Conservation (phyloP, 2,329 filamentous ascomycete species). For the Chrysoporthe deuterocubensis region DNA sequence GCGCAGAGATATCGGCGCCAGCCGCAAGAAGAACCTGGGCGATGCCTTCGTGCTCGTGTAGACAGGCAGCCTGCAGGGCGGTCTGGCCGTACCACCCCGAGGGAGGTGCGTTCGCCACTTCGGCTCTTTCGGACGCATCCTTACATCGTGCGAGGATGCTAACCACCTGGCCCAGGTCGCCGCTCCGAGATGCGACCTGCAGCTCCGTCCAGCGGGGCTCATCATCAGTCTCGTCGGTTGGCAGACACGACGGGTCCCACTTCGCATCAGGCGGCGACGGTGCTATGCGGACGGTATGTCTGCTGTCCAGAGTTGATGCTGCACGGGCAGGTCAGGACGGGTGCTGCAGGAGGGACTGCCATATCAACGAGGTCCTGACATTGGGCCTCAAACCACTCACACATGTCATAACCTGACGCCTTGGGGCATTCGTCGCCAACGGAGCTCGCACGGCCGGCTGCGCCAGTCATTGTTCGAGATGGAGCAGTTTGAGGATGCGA, state of each 20-base stretch:
- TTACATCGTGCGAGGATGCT: conserved; percentile 32
- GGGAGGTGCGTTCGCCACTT: conserved; percentile 37
- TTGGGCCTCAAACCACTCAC: background rate
- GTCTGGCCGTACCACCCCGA: conserved; percentile 42
- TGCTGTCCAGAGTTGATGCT: conserved; percentile 35
- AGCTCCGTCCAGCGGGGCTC: conserved; percentile 39
- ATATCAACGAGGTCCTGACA: background rate
- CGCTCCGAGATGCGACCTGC: conserved; percentile 40
- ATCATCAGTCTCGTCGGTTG: conserved; percentile 18
- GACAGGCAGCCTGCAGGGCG: conserved; percentile 43
- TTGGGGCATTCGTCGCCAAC: background rate
- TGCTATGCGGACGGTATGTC: background rate
- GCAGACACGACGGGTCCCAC: conserved; percentile 21
- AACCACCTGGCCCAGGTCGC: conserved; percentile 36
- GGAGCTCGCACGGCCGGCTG: background rate
- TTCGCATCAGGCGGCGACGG: conserved; percentile 14
- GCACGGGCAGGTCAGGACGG: background rate
- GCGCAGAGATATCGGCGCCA: conserved; percentile 41
- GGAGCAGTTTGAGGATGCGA: background rate
- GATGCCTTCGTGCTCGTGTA: conserved; percentile 34
- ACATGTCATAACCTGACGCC: background rate
- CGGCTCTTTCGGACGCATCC: conserved; percentile 11
- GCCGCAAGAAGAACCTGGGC: conserved; percentile 36
- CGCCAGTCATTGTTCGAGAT: background rate
- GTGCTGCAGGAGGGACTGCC: background rate